Percentiles rank a stretch among this genome's conserved stretches.
Evolutionary conservation across 1,139 yeast species (phyloP).

Genomic region (Yamadazyma diddensiae): DNA sequence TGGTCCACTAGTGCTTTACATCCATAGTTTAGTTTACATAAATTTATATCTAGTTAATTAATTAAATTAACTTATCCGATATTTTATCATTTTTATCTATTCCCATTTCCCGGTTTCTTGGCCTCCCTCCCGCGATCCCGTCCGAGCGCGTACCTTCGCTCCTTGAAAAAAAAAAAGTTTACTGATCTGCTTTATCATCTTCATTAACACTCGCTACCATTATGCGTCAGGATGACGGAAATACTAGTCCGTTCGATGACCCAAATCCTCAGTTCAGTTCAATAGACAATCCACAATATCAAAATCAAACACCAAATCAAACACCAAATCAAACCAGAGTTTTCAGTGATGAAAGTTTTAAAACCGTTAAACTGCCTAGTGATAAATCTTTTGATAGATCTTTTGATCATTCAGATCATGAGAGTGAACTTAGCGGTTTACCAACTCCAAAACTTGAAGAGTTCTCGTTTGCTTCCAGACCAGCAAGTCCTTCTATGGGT

Average conservation of each 20-base stretch:
- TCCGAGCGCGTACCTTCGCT: conserved; percentile 1
- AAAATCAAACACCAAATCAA: no score
- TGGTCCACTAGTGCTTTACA: no score
- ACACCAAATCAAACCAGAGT: conserved; percentile 11
- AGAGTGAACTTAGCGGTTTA: conserved; percentile 2
- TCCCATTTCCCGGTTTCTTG: no score
- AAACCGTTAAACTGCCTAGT: conserved; percentile 15
- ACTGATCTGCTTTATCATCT: neutral
- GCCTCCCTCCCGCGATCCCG: neutral
- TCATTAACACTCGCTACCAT: no score
- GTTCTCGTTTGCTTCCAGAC: neutral
- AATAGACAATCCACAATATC: no score
- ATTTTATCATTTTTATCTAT: neutral
- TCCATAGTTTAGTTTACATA: no score
- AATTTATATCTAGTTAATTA: no score
- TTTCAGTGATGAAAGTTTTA: conserved; percentile 19
- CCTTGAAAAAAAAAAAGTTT: conserved; percentile 1
- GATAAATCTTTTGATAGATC: conserved; percentile 4
- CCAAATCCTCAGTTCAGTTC: no score
- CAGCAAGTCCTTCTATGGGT: neutral
- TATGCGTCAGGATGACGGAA: conserved; percentile 7
- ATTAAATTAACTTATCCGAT: no score
- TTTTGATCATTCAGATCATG: conserved; percentile 11
- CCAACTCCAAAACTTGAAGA: conserved; percentile 1
- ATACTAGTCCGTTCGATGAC: conserved; percentile 17